These are phyloP conservation scores for Saccharomycopsis sp. DNA, from an alignment of 805 yeast species.

Conservation along the genomic window DNA sequence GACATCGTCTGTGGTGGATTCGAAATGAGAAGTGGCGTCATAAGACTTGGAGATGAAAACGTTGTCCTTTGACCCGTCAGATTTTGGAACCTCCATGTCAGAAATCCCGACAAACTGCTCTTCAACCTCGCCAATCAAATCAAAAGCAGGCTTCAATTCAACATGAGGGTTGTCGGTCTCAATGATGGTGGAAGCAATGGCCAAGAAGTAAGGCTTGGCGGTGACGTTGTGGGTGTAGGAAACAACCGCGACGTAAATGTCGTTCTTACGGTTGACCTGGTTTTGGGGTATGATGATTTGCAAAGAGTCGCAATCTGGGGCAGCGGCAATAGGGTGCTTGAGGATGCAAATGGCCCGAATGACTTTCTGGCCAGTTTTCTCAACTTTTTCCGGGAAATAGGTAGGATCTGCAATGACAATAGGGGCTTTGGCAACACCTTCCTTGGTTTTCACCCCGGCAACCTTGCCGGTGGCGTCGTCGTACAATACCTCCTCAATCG, in stretches of 20 bases:
- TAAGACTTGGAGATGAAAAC: constrained; percentile 81
- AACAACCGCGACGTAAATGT: constrained; percentile 86
- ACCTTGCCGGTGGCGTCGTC: constrained; percentile 57
- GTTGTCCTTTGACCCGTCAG: constrained; percentile 72
- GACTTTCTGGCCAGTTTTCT: constrained; percentile 62
- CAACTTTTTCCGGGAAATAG: constrained; percentile 80
- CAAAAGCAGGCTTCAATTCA: constrained; percentile 90
- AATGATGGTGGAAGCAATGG: constrained; percentile 87
- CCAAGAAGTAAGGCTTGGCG: constrained; percentile 81
- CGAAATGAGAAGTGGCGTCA: constrained; percentile 93
- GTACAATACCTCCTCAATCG: constrained; percentile 81
- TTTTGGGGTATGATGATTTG: constrained; percentile 96
- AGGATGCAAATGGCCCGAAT: constrained; percentile 82
- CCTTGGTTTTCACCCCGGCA: constrained; percentile 81
- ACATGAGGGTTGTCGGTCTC: constrained; percentile 78
- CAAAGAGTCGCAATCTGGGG: constrained; percentile 75
- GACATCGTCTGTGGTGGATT: constrained; percentile 92
- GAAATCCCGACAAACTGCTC: constrained; percentile 93
- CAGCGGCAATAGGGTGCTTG: constrained; percentile 81
- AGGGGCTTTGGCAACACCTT: constrained; percentile 87
- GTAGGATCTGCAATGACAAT: constrained; percentile 96
- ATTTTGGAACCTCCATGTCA: constrained; percentile 78
- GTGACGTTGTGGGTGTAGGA: constrained; percentile 86
- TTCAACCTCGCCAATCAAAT: constrained; percentile 60
- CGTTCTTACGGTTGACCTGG: constrained; percentile 87